Evolutionary conservation across 495 filamentous ascomycete species (phyloP), one percentile per base, ranked within the genome.

Genomic region (Friedmanniomyces endolithicus): DNA sequence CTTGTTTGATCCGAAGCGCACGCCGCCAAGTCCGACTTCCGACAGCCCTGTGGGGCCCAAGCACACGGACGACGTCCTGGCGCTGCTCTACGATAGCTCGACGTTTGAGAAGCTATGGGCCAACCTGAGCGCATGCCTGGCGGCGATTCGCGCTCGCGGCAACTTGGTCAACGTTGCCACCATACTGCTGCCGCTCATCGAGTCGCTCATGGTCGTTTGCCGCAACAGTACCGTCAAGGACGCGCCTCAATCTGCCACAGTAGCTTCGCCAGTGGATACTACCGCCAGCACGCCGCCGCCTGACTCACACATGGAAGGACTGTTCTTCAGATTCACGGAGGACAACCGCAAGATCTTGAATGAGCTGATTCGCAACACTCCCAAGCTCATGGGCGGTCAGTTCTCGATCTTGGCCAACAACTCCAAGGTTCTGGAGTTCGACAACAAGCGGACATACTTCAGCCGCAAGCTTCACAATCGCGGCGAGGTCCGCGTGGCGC

Each of bases 391-490:
- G 92, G 95, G 90, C 58, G 92, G 90, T 40, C 94, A 89, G 14
- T 95, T 99, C 70, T 89, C 90, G 8, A 74, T 96, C 35, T 73
- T 99, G 25, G 90, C 96, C 58, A 95, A 95, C 74, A 99, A 99
- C 64, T 94, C 92, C 44, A 97, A 96, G 77, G 92, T 99, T 14
- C 71, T 99, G 45, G 92, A 99, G 62, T 99, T 99, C 64, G 92
- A 99, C 68, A 99, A 97, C 72, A 99, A 99, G 77, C 90, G 94
- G 62, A 96, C 94, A 68, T 99, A 92, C 77, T 99, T 99, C 74
- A 96, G 79, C 68, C 86, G 94, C 43, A 86, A 86, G 59, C 77
- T 99, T 19, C 92, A 97, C 67, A 76, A 80, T 34, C 86, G 90
- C 52, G 75, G 76, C 12, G 79, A 85, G 58, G 74, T 78, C 58